A percentile compares a stretch with the other conserved stretches of the same genome.
Evolutionary conservation across 352 stramenopile species (phyloP).

Genomic region (Blastocystis sp.): DNA sequence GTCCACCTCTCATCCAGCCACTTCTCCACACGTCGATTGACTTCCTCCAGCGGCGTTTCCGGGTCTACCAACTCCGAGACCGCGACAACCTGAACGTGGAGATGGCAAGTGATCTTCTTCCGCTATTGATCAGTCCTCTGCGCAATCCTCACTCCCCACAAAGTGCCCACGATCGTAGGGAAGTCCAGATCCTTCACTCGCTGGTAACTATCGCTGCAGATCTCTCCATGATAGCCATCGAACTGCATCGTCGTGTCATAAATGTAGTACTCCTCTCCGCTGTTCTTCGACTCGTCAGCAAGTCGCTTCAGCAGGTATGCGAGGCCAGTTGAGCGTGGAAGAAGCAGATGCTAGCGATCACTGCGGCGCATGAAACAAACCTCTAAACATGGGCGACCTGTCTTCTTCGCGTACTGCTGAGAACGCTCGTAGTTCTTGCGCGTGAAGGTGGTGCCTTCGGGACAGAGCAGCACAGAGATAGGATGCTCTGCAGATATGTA

Average conservation of each 20-base stretch:
- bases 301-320: neutral
- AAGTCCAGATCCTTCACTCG: neutral
- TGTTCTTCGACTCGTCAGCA: neutral
- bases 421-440: neutral
- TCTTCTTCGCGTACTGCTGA: slow-evolving; percentile 1
- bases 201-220: slow-evolving; percentile 2
- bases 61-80: neutral
- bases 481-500: neutral
- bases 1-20: neutral
- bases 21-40: neutral
- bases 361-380: neutral
- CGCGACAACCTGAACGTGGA: neutral
- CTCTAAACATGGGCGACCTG: slow-evolving; percentile 4
- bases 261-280: neutral
- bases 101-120: neutral
- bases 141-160: neutral
- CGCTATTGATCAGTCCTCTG: neutral
- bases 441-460: neutral
- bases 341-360: slow-evolving; percentile 11
- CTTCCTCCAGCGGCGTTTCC: neutral
- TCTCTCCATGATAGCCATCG: slow-evolving; percentile 34
- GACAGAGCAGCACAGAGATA: neutral
- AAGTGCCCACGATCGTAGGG: neutral
- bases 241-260: slow-evolving; percentile 53
- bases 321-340: slow-evolving; percentile 21